phyloP scores from a whole-genome alignment of 805 yeast genomes.

The Starmera pachycereana region DNA sequence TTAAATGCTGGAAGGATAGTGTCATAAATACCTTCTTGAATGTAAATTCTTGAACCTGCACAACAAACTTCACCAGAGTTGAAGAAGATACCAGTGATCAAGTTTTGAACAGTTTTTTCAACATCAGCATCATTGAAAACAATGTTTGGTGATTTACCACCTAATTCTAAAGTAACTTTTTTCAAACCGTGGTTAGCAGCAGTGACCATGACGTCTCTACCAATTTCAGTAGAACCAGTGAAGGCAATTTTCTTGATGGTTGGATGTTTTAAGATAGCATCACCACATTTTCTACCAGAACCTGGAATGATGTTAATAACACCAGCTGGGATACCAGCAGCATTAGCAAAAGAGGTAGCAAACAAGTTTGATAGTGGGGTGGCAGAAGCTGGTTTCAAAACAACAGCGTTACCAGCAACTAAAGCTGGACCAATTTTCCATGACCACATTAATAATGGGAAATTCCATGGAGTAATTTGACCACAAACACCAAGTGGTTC shows the following conservation, averaged over 20 bases:
- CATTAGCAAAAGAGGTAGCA: conserved; percentile 39
- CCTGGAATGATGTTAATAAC: conserved; percentile 56
- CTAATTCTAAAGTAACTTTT: conserved; percentile 59
- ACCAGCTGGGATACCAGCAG: conserved; percentile 58
- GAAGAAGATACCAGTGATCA: conserved; percentile 52
- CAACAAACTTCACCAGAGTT: conserved; percentile 65
- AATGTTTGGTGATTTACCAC: conserved; percentile 62
- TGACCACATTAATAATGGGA: conserved; percentile 57
- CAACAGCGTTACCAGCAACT: conserved; percentile 56
- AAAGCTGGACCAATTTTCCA: conserved; percentile 65
- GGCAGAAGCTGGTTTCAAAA: conserved; percentile 54
- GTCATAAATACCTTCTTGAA: conserved; percentile 52
- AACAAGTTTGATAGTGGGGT: conserved; percentile 59
- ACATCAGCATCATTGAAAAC: conserved; percentile 52
- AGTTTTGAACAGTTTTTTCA: conserved; percentile 33
- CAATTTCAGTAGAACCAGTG: conserved; percentile 60
- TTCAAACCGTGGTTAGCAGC: conserved; percentile 54
- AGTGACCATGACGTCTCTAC: conserved; percentile 48
- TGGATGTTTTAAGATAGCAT: conserved; percentile 45
- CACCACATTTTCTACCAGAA: conserved; percentile 50
- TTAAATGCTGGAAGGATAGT: conserved; percentile 38
- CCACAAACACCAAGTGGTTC: conserved; percentile 67
- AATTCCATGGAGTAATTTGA: conserved; percentile 66
- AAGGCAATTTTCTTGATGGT: conserved; percentile 54
- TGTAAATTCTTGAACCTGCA: conserved; percentile 57